phyloP scores from a whole-genome alignment of 139 green algal genomes.

The Desmodesmus armatus region DNA sequence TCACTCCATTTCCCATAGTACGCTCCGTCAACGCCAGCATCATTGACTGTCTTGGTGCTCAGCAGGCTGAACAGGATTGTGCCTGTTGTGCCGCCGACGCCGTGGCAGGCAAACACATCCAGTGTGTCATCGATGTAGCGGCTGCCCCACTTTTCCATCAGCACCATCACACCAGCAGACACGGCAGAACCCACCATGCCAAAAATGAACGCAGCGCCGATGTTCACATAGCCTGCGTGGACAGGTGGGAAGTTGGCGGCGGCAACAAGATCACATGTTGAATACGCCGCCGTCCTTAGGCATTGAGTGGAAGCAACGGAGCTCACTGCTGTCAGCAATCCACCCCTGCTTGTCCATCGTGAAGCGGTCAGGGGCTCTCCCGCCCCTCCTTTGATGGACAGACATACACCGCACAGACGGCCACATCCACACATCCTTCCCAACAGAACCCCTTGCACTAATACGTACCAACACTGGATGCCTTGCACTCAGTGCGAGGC shows the following conservation, averaged over 20 bases:
- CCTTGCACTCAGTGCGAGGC: no score
- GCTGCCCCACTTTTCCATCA: conserved; percentile 23
- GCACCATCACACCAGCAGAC: conserved; percentile 16
- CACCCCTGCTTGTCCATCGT: no score
- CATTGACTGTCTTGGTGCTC: neutral
- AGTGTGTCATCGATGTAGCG: conserved; percentile 17
- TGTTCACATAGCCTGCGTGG: conserved; percentile 39
- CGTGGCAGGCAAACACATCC: conserved; percentile 31
- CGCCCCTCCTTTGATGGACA: no score
- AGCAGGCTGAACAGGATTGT: neutral
- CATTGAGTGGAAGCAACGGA: neutral
- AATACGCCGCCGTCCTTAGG: no score
- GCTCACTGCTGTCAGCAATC: neutral
- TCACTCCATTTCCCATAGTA: neutral
- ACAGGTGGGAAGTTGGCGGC: neutral
- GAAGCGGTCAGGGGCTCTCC: no score
- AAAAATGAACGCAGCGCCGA: conserved; percentile 25
- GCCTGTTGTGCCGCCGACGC: conserved; percentile 8
- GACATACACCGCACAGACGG: no score
- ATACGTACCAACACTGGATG: no score
- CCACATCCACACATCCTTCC: no score
- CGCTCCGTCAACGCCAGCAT: conserved; percentile 3
- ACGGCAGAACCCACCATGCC: conserved; percentile 19
- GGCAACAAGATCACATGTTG: neutral
- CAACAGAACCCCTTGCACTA: no score